phyloP scores from a whole-genome alignment of 306 rosid genomes.

The Gastrolobium bilobum region DNA sequence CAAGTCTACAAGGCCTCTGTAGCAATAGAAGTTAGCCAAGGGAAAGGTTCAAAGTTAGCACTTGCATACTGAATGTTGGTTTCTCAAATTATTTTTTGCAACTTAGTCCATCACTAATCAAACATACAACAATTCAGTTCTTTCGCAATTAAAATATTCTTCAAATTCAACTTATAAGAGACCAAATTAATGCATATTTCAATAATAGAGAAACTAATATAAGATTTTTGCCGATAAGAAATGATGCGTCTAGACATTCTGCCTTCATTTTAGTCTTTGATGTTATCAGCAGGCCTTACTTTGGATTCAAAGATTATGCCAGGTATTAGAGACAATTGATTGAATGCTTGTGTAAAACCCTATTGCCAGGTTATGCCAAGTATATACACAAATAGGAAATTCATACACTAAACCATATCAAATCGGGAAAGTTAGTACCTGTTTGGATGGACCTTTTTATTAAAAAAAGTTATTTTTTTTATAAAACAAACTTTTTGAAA shows the following conservation, averaged over 20 bases:
- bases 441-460: too few species aligned
- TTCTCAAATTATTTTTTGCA: neutral
- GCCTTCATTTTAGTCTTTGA: neutral
- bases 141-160: neutral
- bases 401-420: too few species aligned
- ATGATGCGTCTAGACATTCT: neutral
- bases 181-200: neutral
- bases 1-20: neutral
- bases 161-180: neutral
- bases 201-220: neutral
- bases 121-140: neutral
- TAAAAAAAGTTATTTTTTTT: too few species aligned
- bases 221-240: constrained; percentile 1
- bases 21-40: neutral
- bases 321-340: neutral
- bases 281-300: constrained; percentile 1
- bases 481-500: too few species aligned
- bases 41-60: constrained; percentile 18
- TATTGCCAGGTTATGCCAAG: too few species aligned
- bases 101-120: neutral
- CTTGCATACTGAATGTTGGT: neutral
- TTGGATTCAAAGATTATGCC: neutral
- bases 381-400: too few species aligned
- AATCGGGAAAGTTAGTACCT: too few species aligned
- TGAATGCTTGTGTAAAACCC: neutral